phyloP scores from a whole-genome alignment of 208 protist species.

The Trypanosomatidae sp. region DNA sequence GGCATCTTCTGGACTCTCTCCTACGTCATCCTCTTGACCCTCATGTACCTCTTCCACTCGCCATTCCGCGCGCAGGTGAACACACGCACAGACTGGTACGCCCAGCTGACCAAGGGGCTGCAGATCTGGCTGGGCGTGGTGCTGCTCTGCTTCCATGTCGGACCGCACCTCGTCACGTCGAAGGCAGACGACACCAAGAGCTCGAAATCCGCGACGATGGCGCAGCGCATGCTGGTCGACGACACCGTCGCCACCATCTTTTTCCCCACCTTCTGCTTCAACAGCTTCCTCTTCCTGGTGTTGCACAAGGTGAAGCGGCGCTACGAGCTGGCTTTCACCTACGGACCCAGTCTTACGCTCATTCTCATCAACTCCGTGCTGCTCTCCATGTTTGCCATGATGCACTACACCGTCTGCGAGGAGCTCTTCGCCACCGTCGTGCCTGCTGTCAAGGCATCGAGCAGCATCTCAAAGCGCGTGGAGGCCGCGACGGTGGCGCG shows the following conservation, averaged over 20 bases:
- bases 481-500: neutral
- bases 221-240: conserved; percentile 15
- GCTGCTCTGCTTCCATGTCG: conserved; percentile 60
- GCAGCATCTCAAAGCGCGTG: neutral
- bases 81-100: conserved; percentile 58
- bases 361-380: conserved; percentile 77
- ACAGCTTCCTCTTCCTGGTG: conserved; percentile 46
- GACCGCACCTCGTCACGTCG: conserved; percentile 38
- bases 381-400: conserved; percentile 49
- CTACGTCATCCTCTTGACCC: conserved; percentile 46
- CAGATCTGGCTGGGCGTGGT: conserved; percentile 65
- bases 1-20: conserved; percentile 45
- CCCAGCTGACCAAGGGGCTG: conserved; percentile 64
- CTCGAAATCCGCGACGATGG: too few relatives aligned
- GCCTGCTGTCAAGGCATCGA: conserved; percentile 1
- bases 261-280: conserved; percentile 62
- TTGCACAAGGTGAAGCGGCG: conserved; percentile 76
- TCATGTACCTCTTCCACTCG: conserved; percentile 81
- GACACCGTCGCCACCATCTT: conserved; percentile 58
- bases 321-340: conserved; percentile 69
- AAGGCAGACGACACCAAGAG: neutral
- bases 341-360: conserved; percentile 45
- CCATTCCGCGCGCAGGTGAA: conserved; percentile 63
- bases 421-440: conserved; percentile 29
- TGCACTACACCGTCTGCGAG: conserved; percentile 64